Conservation (phyloP, 768 basidiomycete species). For the Termitomyces sp. region DNA sequence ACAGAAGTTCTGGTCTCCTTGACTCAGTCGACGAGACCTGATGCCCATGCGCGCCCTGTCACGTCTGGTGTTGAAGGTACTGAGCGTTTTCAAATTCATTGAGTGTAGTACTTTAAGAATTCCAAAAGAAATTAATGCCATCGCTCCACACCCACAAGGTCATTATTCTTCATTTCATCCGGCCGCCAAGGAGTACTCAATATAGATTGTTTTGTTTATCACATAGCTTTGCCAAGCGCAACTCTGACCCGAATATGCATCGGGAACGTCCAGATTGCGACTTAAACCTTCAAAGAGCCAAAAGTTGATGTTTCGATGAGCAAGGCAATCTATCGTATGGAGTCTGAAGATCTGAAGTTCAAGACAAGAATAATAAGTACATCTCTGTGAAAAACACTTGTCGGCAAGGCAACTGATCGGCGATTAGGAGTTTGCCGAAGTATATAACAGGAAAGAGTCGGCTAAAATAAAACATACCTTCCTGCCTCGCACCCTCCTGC, state of each 20-base stretch:
- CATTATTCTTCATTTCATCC: background rate
- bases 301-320: background rate
- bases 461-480: slow-evolving; percentile 1
- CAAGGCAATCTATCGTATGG: too few relatives aligned
- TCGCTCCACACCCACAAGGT: background rate
- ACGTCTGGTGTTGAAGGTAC: background rate
- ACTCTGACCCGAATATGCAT: background rate
- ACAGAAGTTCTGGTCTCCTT: background rate
- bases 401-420: slow-evolving; percentile 9
- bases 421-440: slow-evolving; percentile 13
- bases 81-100: background rate
- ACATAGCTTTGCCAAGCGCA: background rate
- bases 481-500: slow-evolving; percentile 2
- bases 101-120: background rate
- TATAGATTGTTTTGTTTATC: background rate
- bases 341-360: too few relatives aligned
- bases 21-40: background rate
- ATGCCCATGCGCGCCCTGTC: background rate
- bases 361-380: background rate
- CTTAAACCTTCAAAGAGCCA: background rate
- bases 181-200: background rate
- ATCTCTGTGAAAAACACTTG: slow-evolving; percentile 3
- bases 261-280: too few relatives aligned
- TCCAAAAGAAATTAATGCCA: background rate
- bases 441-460: slow-evolving; percentile 9